A percentile compares a stretch with the other conserved stretches of the same genome.
Conservation (phyloP, 495 filamentous ascomycete genomes). For the Achaetomiella virescens region DNA sequence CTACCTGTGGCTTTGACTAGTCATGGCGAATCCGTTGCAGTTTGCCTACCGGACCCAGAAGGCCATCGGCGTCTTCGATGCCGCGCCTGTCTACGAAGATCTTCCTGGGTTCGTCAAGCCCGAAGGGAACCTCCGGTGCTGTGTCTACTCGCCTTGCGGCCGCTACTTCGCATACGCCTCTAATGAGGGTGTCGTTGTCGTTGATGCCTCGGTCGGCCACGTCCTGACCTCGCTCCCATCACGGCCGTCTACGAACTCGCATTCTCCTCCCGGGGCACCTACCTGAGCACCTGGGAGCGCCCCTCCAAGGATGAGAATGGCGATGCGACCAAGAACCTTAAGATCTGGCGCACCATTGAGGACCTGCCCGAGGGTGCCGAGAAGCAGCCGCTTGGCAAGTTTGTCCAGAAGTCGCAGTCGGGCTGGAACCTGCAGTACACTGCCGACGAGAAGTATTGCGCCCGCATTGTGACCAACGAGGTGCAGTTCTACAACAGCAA, state of each 20-base stretch:
- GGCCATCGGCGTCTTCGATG: conserved; percentile 88
- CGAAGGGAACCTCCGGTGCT: conserved; percentile 90
- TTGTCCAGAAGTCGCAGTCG: conserved; percentile 90
- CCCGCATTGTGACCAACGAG: conserved; percentile 90
- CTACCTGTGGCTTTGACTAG: conserved; percentile 71
- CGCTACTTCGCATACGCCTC: conserved; percentile 95
- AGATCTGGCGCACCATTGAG: conserved; percentile 81
- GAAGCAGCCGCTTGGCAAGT: conserved; percentile 71
- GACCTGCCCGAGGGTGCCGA: conserved; percentile 48
- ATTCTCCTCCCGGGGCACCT: conserved; percentile 88
- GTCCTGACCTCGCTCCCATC: conserved; percentile 67
- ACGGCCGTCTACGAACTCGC: conserved; percentile 86
- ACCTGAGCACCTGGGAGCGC: conserved; percentile 94
- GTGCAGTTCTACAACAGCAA: conserved; percentile 92
- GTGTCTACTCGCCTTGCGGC: conserved; percentile 88
- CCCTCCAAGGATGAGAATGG: conserved; percentile 87
- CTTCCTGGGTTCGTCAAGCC: conserved; percentile 82
- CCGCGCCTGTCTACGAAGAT: conserved; percentile 77
- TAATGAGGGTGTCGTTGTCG: conserved; percentile 74
- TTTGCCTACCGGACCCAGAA: conserved; percentile 94
- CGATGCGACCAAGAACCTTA: conserved; percentile 89
- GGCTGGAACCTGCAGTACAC: conserved; percentile 99
- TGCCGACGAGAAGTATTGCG: conserved; percentile 83
- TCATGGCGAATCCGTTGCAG: conserved; percentile 86
- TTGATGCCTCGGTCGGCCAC: conserved; percentile 75